These are phyloP conservation scores for Entelexis paramagnoliae DNA, from an alignment of 1,139 yeast species.

Conservation along the genomic window DNA sequence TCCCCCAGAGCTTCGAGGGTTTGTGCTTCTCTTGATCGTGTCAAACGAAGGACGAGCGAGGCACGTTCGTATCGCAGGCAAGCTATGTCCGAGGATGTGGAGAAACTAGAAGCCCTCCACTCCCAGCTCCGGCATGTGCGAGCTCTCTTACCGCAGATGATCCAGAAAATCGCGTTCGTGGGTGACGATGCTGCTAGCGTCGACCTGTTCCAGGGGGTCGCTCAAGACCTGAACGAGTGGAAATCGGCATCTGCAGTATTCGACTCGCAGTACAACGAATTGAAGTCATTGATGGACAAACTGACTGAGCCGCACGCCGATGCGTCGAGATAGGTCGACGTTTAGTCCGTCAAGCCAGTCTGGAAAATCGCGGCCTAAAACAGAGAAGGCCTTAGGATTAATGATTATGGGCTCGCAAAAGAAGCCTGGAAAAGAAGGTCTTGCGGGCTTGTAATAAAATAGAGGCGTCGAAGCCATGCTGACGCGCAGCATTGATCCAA, in stretches of 20 bases:
- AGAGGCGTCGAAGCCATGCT: no score
- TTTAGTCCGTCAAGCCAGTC: no score
- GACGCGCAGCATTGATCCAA: no score
- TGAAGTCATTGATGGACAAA: conserved; percentile 14
- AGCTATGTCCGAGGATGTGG: conserved; percentile 15
- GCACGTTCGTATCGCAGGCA: not conserved
- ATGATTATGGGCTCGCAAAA: no score
- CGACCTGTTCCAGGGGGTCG: conserved; percentile 19
- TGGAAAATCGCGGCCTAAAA: no score
- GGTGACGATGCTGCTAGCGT: conserved; percentile 17
- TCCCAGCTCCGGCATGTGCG: conserved; percentile 18
- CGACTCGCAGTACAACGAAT: conserved; percentile 13
- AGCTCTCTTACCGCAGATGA: conserved; percentile 20
- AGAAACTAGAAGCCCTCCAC: conserved; percentile 19
- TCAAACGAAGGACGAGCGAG: not conserved
- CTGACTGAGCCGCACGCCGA: not conserved
- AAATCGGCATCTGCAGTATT: conserved; percentile 8
- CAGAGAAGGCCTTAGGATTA: no score
- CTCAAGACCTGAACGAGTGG: conserved; percentile 19
- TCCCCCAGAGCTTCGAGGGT: not conserved
- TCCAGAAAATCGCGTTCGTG: conserved; percentile 19
- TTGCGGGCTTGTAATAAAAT: no score
- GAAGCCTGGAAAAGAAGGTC: no score
- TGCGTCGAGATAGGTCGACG: no score
- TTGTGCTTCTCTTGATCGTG: not conserved